Evolutionary conservation across 208 protist genomes (phyloP).

Genomic region (Trypanosoma avium): DNA sequence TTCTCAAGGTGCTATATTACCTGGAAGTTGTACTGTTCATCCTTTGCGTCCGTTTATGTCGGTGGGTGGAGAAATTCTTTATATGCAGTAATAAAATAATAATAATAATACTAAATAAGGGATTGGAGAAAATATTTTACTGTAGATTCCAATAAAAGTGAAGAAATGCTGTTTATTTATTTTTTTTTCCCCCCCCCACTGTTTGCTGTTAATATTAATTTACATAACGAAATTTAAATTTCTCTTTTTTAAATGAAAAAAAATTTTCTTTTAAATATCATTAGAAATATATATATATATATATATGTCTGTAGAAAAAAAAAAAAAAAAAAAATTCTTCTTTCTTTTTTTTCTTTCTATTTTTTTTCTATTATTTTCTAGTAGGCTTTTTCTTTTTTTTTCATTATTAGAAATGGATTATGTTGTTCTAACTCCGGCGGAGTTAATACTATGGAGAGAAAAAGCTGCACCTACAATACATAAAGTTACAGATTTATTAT

Average conservation of each 20-base stretch:
- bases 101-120: neutral
- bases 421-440: slow-evolving; percentile 35
- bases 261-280: too few species aligned
- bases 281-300: neutral
- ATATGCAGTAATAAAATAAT: slow-evolving; percentile 36
- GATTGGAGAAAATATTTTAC: neutral
- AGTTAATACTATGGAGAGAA: slow-evolving; percentile 60
- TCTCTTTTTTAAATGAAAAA: slow-evolving; percentile 5
- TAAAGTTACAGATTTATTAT: slow-evolving; percentile 57
- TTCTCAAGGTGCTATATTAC: slow-evolving; percentile 30
- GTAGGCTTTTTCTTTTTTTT: slow-evolving; percentile 19
- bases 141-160: neutral
- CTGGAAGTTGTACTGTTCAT: slow-evolving; percentile 62
- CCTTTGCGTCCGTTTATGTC: slow-evolving; percentile 75
- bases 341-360: slow-evolving; percentile 17
- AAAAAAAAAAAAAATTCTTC: too few species aligned
- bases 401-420: slow-evolving; percentile 23
- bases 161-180: slow-evolving; percentile 13
- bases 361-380: neutral
- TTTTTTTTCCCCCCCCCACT: slow-evolving; percentile 5
- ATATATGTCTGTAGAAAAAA: slow-evolving; percentile 12
- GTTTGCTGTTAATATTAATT: neutral
- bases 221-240: neutral
- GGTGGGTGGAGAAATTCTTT: slow-evolving; percentile 75
- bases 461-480: slow-evolving; percentile 37